Evolutionary conservation across 495 filamentous ascomycete species (phyloP), one percentile per base, ranked within the genome.

Genomic region (Aspergillus affinis): DNA sequence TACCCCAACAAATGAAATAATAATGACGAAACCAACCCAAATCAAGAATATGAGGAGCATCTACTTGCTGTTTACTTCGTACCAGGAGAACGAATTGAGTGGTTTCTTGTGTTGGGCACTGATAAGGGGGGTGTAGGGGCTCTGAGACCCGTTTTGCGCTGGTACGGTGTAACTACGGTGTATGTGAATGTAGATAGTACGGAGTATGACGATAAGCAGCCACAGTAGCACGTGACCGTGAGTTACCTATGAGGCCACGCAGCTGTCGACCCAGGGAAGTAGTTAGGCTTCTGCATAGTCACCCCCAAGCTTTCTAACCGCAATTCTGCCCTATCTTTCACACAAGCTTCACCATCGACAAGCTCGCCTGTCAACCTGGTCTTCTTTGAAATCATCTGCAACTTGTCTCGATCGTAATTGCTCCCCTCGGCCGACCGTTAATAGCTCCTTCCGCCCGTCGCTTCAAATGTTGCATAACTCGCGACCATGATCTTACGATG

Each of bases 401-500:
- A 8, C 13, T 10, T 41, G 36, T 12, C 13, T 15, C 36, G 13
- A 41, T 41, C 36, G 36, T 41, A 41, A 41, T 41, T 10, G 48
- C 54, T 45, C 45, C 54, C 23, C 23, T 2, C 4, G 23, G 54
- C 61, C 46, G 41, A 58, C 12, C 47, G 21, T 58, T 29, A 10
- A 10, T 19, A 47, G 21, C 47, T 44, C 20, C 27, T 18, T 41
- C 23, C 20, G 36, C n/a, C 9, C 47, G 12, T 44, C 52, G 45
- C 41, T 65, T 71, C 73, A 72, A 67, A 77, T 77, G 75, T 70
- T 70, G 47, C 44, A 64, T 48, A 45, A 59, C 60, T 64, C 46
- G 46, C 69, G 48, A 66, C 57, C 72, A 80, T 80, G 78, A 76
- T 75, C 59, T 58, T 66, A 56, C 66, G 70, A 72, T 78, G 76